Evolutionary conservation across 345 rosid species (phyloP).

Genomic region (Hibiscus trionum): DNA sequence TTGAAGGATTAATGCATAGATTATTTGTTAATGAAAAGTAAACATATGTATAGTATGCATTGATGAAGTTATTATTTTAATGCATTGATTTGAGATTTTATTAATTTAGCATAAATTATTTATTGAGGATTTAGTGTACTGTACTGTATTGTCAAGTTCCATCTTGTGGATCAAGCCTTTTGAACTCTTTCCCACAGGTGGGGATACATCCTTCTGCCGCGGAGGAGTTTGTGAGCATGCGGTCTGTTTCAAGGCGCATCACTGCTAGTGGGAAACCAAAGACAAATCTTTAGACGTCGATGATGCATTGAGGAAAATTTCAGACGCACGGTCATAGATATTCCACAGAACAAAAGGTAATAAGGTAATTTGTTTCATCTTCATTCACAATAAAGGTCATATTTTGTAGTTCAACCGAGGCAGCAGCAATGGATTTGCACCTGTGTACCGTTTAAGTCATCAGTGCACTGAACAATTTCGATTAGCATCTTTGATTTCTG

Average conservation of each 20-base stretch:
- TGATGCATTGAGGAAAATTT: background rate
- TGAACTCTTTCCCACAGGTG: background rate
- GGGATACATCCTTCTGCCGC: constrained; percentile 57
- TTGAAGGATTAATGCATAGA: background rate
- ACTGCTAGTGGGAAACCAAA: constrained; percentile 37
- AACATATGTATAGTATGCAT: background rate
- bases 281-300: constrained; percentile 43
- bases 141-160: constrained; percentile 2
- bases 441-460: background rate
- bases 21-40: no score
- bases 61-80: background rate
- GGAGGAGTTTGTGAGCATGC: constrained; percentile 70
- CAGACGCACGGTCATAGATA: background rate
- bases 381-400: background rate
- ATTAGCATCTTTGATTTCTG: background rate
- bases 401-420: background rate
- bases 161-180: background rate
- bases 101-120: background rate
- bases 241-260: constrained; percentile 27
- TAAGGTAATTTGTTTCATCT: background rate
- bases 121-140: background rate
- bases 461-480: no score
- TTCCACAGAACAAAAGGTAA: background rate
- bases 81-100: background rate
- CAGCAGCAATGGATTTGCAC: background rate